Evolutionary conservation across 169 alveolate genomes (phyloP).

Genomic region (Plasmodium vivax): DNA sequence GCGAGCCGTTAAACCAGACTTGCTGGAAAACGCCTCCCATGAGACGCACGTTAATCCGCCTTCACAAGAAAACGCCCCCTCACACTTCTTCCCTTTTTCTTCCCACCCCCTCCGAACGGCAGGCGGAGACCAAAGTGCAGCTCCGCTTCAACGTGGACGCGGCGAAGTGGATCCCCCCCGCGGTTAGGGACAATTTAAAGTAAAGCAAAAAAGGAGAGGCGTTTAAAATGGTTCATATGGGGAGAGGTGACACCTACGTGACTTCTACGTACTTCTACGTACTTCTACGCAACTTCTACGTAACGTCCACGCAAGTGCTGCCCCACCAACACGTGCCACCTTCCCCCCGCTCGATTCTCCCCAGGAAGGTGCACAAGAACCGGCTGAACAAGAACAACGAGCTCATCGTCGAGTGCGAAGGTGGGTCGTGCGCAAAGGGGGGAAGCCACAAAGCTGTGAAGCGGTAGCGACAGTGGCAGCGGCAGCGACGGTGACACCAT

Average conservation of each 20-base stretch:
- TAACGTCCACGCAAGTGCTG: too few species aligned
- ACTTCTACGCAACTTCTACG: too few species aligned
- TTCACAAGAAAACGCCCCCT: background rate
- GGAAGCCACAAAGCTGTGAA: background rate
- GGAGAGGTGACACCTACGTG: background rate
- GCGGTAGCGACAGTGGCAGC: background rate
- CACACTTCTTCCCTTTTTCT: background rate
- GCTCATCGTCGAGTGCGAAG: conserved; percentile 62
- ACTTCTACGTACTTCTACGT: too few species aligned
- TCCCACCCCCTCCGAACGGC: background rate
- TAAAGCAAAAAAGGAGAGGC: conserved; percentile 24
- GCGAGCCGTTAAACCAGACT: too few species aligned
- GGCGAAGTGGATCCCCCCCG: conserved; percentile 81
- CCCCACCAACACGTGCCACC: background rate
- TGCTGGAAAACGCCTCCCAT: too few species aligned
- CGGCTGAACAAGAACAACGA: conserved; percentile 45
- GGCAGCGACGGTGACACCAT: too few species aligned
- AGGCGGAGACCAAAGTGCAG: conserved; percentile 87
- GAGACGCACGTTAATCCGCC: background rate
- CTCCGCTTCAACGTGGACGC: conserved; percentile 79
- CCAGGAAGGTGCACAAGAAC: conserved; percentile 34
- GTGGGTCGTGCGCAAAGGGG: background rate
- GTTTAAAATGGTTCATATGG: background rate
- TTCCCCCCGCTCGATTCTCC: background rate
- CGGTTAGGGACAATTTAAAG: conserved; percentile 80